Percentiles rank a stretch among this genome's conserved stretches.
Conservation (phyloP, 208 protist genomes). For the Leishmania amazonensis region DNA sequence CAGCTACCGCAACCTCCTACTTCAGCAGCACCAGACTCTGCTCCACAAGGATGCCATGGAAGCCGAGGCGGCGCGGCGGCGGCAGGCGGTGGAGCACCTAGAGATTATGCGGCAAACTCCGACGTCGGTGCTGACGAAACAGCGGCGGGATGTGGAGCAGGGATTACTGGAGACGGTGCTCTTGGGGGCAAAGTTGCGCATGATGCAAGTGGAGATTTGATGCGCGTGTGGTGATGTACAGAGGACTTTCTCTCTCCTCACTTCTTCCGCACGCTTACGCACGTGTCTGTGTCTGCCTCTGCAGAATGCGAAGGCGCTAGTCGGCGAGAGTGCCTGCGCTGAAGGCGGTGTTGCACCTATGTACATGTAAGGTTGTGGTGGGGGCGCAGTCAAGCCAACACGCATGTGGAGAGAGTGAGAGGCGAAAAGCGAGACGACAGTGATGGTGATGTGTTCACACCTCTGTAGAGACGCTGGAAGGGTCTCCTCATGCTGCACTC, state of each 20-base stretch:
- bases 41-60: constrained; percentile 30
- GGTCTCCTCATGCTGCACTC: background rate
- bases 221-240: background rate
- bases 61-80: constrained; percentile 23
- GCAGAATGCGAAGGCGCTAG: background rate
- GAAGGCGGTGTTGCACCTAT: background rate
- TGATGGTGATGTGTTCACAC: background rate
- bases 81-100: constrained; percentile 27
- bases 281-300: background rate
- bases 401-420: background rate
- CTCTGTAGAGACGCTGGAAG: background rate
- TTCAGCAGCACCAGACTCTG: constrained; percentile 68
- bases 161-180: constrained; percentile 61
- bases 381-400: background rate
- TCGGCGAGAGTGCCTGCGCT: background rate
- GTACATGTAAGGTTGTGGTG: background rate
- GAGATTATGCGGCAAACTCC: constrained; percentile 16
- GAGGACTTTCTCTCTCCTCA: background rate
- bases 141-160: constrained; percentile 64
- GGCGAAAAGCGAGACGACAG: background rate
- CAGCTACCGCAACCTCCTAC: constrained; percentile 62
- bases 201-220: constrained; percentile 30
- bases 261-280: background rate
- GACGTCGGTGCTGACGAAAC: constrained; percentile 57
- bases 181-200: constrained; percentile 31